Conservation (phyloP, 2,329 filamentous ascomycete genomes). For the Pseudogymnoascus sp. region DNA sequence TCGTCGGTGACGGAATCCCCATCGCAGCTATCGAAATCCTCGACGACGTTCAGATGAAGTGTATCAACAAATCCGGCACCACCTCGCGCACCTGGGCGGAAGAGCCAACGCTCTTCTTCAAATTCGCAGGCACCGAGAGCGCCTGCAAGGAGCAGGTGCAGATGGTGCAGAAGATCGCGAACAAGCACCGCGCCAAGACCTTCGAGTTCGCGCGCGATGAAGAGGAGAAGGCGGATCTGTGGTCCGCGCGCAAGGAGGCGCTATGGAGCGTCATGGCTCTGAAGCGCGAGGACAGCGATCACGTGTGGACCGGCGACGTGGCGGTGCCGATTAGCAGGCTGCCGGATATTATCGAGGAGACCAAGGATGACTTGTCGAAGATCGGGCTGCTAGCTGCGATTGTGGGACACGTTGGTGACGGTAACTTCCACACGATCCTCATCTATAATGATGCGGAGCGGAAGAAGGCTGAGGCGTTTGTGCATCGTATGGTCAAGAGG, state of each 20-base stretch:
- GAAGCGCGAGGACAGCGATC: slow-evolving; percentile 51
- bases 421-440: slow-evolving; percentile 66
- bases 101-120: slow-evolving; percentile 74
- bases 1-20: slow-evolving; percentile 73
- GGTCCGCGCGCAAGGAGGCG: slow-evolving; percentile 77
- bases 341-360: slow-evolving; percentile 70
- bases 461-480: slow-evolving; percentile 57
- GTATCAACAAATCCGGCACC: slow-evolving; percentile 57
- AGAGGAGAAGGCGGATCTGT: slow-evolving; percentile 68
- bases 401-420: slow-evolving; percentile 66
- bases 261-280: slow-evolving; percentile 72
- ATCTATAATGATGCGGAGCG: slow-evolving; percentile 62
- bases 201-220: slow-evolving; percentile 70
- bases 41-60: slow-evolving; percentile 81
- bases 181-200: slow-evolving; percentile 51
- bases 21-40: slow-evolving; percentile 89
- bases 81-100: slow-evolving; percentile 63
- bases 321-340: slow-evolving; percentile 71
- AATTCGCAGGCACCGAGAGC: slow-evolving; percentile 63
- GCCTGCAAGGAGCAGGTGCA: slow-evolving; percentile 72
- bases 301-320: slow-evolving; percentile 80
- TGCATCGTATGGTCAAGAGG: slow-evolving; percentile 78
- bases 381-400: slow-evolving; percentile 54
- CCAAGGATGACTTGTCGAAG: slow-evolving; percentile 52
- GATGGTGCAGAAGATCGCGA: slow-evolving; percentile 57